phyloP scores from a whole-genome alignment of 768 basidiomycete genomes.

The Phylloporus arenicola region DNA sequence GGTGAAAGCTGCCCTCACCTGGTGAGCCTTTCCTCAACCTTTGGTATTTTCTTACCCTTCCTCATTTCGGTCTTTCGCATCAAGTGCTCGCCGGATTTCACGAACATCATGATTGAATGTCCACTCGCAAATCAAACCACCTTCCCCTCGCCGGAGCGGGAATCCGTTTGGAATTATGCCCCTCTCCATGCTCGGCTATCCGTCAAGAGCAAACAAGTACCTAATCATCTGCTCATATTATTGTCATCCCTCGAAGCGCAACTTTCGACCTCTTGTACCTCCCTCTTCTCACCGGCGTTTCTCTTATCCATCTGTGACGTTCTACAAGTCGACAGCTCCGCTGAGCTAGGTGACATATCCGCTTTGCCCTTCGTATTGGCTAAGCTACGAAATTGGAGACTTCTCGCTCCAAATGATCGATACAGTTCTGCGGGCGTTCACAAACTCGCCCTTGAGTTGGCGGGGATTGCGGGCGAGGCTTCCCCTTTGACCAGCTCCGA shows the following conservation, averaged over 20 bases:
- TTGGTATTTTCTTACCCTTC: conserved; percentile 2
- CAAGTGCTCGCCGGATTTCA: conserved; percentile 15
- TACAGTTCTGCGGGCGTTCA: conserved; percentile 7
- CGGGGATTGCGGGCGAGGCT: conserved; percentile 5
- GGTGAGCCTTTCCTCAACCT: conserved; percentile 9
- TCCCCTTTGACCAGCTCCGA: not conserved
- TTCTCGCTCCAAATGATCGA: conserved; percentile 16
- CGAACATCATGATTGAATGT: conserved; percentile 19
- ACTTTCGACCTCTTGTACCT: not conserved
- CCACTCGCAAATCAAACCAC: conserved; percentile 2
- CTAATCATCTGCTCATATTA: conserved; percentile 14
- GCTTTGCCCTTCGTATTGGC: conserved; percentile 20
- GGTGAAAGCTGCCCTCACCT: conserved; percentile 5
- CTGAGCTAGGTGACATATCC: not conserved
- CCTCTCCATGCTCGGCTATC: conserved; percentile 7
- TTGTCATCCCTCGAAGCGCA: conserved; percentile 9
- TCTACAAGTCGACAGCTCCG: conserved; percentile 2
- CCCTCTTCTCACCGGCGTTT: conserved; percentile 12
- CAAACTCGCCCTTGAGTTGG: conserved; percentile 19
- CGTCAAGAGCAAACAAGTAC: conserved; percentile 1
- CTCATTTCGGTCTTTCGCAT: not conserved
- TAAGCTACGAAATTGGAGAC: conserved; percentile 22
- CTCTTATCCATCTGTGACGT: conserved; percentile 22
- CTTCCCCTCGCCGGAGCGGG: not conserved
- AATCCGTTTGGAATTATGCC: conserved; percentile 1